Percentiles rank a stretch among this genome's conserved stretches.
Conservation (phyloP, 495 filamentous ascomycete species). For the Aspergillus wentii region DNA sequence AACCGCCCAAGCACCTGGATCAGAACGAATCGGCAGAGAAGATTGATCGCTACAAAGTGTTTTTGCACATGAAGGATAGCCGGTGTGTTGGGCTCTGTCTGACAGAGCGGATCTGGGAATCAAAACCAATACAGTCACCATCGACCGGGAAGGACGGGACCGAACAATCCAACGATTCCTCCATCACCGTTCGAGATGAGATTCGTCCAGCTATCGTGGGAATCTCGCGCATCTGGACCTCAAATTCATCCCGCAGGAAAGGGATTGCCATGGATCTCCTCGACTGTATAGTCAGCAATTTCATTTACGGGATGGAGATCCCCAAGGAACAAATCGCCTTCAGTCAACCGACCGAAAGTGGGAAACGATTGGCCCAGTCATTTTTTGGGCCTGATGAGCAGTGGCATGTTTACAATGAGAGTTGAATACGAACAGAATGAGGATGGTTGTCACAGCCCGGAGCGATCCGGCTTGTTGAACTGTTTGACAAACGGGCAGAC, state of each 20-base stretch:
- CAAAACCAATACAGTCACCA: slow-evolving; percentile 42
- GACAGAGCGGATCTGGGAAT: slow-evolving; percentile 59
- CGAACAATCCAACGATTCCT: slow-evolving; percentile 28
- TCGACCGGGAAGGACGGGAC: slow-evolving; percentile 19
- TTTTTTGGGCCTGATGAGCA: slow-evolving; percentile 53
- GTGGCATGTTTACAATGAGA: slow-evolving; percentile 51
- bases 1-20: slow-evolving; percentile 31
- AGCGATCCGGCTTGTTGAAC: no score
- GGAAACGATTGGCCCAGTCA: slow-evolving; percentile 53
- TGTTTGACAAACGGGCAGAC: slow-evolving; percentile 16
- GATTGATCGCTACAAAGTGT: slow-evolving; percentile 57
- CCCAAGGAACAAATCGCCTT: slow-evolving; percentile 62
- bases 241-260: slow-evolving; percentile 50
- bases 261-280: slow-evolving; percentile 60
- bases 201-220: slow-evolving; percentile 54
- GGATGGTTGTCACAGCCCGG: no score
- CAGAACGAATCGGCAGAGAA: slow-evolving; percentile 30
- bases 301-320: slow-evolving; percentile 63
- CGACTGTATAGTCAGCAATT: slow-evolving; percentile 57
- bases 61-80: slow-evolving; percentile 57
- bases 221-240: slow-evolving; percentile 71
- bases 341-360: slow-evolving; percentile 72
- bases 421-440: no score
- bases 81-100: slow-evolving; percentile 65
- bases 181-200: slow-evolving; percentile 37